phyloP scores from a whole-genome alignment of 768 basidiomycete genomes.

The Termitomyces sp. region DNA sequence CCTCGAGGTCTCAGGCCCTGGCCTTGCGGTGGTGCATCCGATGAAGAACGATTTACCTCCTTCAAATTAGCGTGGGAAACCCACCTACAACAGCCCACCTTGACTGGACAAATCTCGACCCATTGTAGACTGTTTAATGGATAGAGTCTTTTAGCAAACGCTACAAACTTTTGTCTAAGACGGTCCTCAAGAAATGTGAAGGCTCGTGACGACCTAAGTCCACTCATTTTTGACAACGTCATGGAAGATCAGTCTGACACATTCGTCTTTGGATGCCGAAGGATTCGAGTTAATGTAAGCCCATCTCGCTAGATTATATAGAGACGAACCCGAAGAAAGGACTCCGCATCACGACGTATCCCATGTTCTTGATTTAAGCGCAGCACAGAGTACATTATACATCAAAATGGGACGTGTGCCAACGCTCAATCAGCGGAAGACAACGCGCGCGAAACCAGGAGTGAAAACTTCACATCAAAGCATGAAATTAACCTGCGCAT shows the following conservation, averaged over 20 bases:
- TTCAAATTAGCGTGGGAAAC: background rate
- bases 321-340: background rate
- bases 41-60: background rate
- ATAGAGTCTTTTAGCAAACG: background rate
- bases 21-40: background rate
- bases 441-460: background rate
- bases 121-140: background rate
- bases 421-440: background rate
- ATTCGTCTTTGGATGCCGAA: background rate
- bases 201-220: background rate
- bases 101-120: background rate
- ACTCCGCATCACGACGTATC: background rate
- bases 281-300: too few species aligned
- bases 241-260: background rate
- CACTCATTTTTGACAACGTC: background rate
- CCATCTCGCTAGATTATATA: background rate
- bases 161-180: background rate
- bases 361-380: background rate
- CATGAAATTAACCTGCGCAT: background rate
- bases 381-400: background rate
- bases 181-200: background rate
- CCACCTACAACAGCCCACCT: background rate
- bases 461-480: background rate
- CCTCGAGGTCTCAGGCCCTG: background rate
- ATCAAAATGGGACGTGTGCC: background rate